Conservation (phyloP, 2,329 filamentous ascomycete genomes). For the Raffaelea ambrosiae region DNA sequence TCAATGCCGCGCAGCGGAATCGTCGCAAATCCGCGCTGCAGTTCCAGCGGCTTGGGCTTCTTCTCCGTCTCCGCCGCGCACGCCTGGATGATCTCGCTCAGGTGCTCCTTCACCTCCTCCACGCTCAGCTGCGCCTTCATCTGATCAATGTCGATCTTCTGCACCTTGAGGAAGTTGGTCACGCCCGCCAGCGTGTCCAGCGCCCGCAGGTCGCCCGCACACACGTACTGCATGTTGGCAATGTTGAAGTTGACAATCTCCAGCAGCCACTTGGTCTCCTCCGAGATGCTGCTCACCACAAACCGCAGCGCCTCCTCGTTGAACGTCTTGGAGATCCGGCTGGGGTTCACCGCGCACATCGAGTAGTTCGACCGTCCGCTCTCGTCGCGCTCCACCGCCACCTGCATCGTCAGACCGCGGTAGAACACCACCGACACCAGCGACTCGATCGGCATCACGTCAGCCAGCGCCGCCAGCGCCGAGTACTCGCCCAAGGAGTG, state of each 20-base stretch:
- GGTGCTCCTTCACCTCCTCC: slow-evolving; percentile 83
- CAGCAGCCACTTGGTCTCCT: slow-evolving; percentile 88
- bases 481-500: slow-evolving; percentile 99
- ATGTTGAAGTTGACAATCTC: slow-evolving; percentile 98
- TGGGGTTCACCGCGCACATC: slow-evolving; percentile 98
- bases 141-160: slow-evolving; percentile 95
- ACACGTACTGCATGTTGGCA: slow-evolving; percentile 68
- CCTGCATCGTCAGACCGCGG: slow-evolving; percentile 97
- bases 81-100: slow-evolving; percentile 83
- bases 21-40: slow-evolving; percentile 92
- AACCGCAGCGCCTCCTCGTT: slow-evolving; percentile 96
- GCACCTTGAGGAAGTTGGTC: slow-evolving; percentile 89
- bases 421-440: slow-evolving; percentile 99
- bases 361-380: slow-evolving; percentile 93
- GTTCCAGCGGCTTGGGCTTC: slow-evolving; percentile 80
- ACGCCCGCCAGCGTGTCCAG: slow-evolving; percentile 70
- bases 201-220: slow-evolving; percentile 60
- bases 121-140: slow-evolving; percentile 79
- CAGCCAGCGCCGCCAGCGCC: slow-evolving; percentile 86
- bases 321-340: slow-evolving; percentile 96
- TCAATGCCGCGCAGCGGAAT: slow-evolving; percentile 97
- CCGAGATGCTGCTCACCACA: slow-evolving; percentile 89
- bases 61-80: slow-evolving; percentile 79
- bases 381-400: slow-evolving; percentile 93
- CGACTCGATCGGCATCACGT: slow-evolving; percentile 99